phyloP scores from a whole-genome alignment of 2,329 filamentous ascomycete species.

The Huntiella decipiens region DNA sequence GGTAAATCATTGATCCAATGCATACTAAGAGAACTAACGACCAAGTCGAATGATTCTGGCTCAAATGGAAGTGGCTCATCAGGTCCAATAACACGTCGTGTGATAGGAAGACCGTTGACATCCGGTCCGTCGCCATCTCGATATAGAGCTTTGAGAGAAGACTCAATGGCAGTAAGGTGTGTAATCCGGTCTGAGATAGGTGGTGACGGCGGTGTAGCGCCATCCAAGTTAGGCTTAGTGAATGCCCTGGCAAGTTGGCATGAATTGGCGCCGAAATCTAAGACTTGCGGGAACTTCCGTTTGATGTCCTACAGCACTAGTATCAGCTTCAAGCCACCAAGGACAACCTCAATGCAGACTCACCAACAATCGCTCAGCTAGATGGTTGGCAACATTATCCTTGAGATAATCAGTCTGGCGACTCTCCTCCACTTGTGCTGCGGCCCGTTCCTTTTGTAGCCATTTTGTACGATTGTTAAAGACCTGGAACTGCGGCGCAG shows the following conservation, averaged over 20 bases:
- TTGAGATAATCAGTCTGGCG: conserved; percentile 79
- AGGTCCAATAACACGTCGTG: conserved; percentile 53
- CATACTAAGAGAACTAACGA: conserved; percentile 72
- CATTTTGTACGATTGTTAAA: conserved; percentile 82
- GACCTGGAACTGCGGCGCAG: conserved; percentile 47
- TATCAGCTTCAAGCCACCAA: not conserved
- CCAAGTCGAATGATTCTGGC: conserved; percentile 65
- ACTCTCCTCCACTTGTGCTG: conserved; percentile 47
- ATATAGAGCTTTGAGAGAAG: conserved; percentile 57
- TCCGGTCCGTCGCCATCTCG: conserved; percentile 60
- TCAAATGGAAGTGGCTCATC: conserved; percentile 66
- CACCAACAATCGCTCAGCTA: conserved; percentile 74
- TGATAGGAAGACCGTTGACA: conserved; percentile 54
- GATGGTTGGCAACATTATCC: conserved; percentile 69
- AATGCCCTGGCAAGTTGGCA: conserved; percentile 83
- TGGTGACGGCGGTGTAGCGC: conserved; percentile 34
- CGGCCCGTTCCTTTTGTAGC: conserved; percentile 77
- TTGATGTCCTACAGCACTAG: conserved; percentile 62
- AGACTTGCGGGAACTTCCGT: conserved; percentile 60
- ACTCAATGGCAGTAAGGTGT: conserved; percentile 63
- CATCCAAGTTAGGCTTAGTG: conserved; percentile 48
- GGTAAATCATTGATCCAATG: conserved; percentile 98
- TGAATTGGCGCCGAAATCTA: conserved; percentile 88
- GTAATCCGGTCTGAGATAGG: conserved; percentile 54
- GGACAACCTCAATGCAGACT: conserved; percentile 7